Percentiles rank a stretch among this genome's conserved stretches.
Evolutionary conservation across 805 yeast species (phyloP).

Genomic region (Candida fluviatilis): DNA sequence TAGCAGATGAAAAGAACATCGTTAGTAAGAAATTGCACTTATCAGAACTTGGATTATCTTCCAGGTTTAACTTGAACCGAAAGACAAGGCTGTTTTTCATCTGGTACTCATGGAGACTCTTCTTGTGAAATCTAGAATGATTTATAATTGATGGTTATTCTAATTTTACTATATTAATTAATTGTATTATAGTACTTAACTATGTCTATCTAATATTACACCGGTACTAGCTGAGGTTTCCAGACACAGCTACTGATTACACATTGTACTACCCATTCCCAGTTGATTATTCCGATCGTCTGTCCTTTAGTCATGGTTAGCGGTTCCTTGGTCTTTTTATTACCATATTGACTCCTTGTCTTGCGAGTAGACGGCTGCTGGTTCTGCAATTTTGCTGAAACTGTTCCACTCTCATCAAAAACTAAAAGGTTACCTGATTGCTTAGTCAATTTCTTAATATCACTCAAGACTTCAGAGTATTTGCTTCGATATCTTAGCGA

Average conservation of each 20-base stretch:
- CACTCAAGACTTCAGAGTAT: not conserved
- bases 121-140: too few relatives aligned
- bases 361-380: not conserved
- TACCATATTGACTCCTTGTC: not conserved
- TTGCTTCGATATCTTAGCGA: slow-evolving; percentile 12
- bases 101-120: too few relatives aligned
- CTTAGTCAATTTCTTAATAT: slow-evolving; percentile 4
- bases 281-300: slow-evolving; percentile 34
- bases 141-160: too few relatives aligned
- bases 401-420: slow-evolving; percentile 22
- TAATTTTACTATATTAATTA: too few relatives aligned
- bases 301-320: not conserved
- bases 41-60: too few relatives aligned
- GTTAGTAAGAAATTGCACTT: not conserved
- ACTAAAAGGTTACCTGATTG: slow-evolving; percentile 14
- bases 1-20: not conserved
- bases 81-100: too few relatives aligned
- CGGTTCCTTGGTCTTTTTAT: not conserved
- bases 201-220: too few relatives aligned
- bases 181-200: too few relatives aligned
- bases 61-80: too few relatives aligned
- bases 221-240: slow-evolving; percentile 11
- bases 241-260: slow-evolving; percentile 40
- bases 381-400: slow-evolving; percentile 1
- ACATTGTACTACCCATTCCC: slow-evolving; percentile 71